These are phyloP conservation scores for Postia placenta DNA, from an alignment of 768 basidiomycete species.

Conservation along the genomic window DNA sequence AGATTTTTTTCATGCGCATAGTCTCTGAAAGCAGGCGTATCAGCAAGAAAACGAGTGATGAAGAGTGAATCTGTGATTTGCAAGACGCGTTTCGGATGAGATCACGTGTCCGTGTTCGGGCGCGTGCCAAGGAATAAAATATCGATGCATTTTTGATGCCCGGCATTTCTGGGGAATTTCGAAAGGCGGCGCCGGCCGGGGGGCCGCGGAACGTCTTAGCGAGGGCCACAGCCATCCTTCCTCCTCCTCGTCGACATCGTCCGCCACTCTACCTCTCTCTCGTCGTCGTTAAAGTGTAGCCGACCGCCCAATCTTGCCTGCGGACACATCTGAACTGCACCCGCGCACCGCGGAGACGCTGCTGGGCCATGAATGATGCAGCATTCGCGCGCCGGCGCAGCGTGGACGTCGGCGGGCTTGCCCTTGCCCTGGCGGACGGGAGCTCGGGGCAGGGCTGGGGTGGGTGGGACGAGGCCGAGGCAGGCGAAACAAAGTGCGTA, in stretches of 20 bases:
- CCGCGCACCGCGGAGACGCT: too few relatives aligned
- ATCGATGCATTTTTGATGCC: not conserved
- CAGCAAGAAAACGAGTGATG: too few relatives aligned
- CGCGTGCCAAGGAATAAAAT: not conserved
- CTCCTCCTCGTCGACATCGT: too few relatives aligned
- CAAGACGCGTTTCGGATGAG: too few relatives aligned
- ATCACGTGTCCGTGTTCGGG: not conserved
- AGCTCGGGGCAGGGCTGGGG: slow-evolving; percentile 71
- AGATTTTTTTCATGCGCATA: too few relatives aligned
- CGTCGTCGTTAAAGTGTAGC: too few relatives aligned
- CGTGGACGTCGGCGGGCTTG: slow-evolving; percentile 87
- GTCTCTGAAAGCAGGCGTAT: too few relatives aligned
- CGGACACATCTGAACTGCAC: too few relatives aligned
- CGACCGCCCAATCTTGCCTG: too few relatives aligned
- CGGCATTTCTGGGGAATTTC: not conserved
- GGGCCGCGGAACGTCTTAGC: not conserved
- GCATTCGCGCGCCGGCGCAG: slow-evolving; percentile 48
- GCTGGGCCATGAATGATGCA: slow-evolving; percentile 9
- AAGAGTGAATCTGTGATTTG: too few relatives aligned
- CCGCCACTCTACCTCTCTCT: too few relatives aligned
- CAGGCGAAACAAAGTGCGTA: slow-evolving; percentile 45
- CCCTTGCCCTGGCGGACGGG: slow-evolving; percentile 62
- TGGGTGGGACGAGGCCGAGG: slow-evolving; percentile 43
- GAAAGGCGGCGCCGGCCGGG: not conserved
- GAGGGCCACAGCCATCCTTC: not conserved